Conservation (phyloP, 129 eudicot species). For the Ambrosia trifida region DNA sequence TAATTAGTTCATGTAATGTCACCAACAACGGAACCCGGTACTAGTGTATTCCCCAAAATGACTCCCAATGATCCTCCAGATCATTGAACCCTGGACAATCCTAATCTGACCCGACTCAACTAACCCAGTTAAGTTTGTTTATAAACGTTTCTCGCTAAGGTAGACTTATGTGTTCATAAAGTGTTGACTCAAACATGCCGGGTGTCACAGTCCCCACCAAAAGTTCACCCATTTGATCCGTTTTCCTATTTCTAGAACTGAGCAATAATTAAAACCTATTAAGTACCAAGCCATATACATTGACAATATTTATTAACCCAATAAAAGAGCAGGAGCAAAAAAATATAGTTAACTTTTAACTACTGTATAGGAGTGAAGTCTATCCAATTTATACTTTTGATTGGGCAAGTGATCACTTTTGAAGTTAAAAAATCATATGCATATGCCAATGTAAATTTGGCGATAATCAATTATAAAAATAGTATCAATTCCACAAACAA, state of each 20-base stretch:
- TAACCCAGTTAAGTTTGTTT: no score
- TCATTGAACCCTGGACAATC: no score
- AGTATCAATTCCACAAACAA: background rate
- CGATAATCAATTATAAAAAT: background rate
- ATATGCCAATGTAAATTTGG: background rate
- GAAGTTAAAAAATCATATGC: background rate
- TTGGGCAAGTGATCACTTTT: background rate
- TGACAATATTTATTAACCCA: background rate
- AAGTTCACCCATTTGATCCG: background rate
- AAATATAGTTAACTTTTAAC: background rate
- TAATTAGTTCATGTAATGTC: no score
- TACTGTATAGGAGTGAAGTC: background rate
- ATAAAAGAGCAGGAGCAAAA: background rate
- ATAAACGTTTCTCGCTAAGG: no score
- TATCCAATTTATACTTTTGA: conserved; percentile 9
- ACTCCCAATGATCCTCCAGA: no score
- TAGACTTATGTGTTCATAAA: no score
- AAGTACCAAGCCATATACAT: conserved; percentile 5
- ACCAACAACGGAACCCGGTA: no score
- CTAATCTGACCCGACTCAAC: no score
- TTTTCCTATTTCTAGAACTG: background rate
- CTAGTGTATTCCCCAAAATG: no score
- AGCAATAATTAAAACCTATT: background rate
- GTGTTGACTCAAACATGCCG: no score
- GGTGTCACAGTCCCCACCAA: no score